Conservation (phyloP, 371 early-diverging fungal species). For the Nosema muscidifuracis region DNA sequence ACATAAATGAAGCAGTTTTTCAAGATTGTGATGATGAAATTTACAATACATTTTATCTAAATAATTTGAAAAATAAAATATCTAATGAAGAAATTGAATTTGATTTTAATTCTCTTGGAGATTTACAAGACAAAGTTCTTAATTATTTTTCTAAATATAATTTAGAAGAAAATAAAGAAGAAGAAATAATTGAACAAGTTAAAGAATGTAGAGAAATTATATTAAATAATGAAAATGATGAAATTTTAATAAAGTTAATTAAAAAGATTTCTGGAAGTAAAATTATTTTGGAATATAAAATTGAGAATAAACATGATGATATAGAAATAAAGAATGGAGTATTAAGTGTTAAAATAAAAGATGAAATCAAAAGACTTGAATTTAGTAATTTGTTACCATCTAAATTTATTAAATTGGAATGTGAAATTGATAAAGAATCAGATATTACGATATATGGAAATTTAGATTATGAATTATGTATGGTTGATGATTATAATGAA, state of each 20-base stretch:
- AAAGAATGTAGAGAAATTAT: constrained; percentile 48
- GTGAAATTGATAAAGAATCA: constrained; percentile 12
- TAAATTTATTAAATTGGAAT: neutral
- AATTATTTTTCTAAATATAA: constrained; percentile 1
- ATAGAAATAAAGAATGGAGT: constrained; percentile 26
- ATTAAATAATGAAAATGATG: constrained; percentile 29
- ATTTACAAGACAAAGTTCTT: constrained; percentile 6
- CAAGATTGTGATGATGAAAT: neutral
- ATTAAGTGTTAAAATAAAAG: constrained; percentile 10
- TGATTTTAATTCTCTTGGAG: neutral
- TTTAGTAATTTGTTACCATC: constrained; percentile 8
- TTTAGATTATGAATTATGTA: constrained; percentile 44
- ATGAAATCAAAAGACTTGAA: neutral
- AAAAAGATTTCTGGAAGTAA: constrained; percentile 35
- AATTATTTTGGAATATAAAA: constrained; percentile 25
- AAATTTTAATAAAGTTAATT: constrained; percentile 27
- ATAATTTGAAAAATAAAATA: neutral
- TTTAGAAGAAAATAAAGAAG: constrained; percentile 25
- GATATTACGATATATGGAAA: constrained; percentile 38
- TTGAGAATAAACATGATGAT: constrained; percentile 35
- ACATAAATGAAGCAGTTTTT: neutral
- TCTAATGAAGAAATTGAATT: neutral
- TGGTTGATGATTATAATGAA: constrained; percentile 40
- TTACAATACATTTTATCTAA: neutral
- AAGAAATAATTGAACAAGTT: neutral